Base-by-base conservation (phyloP, 2,329 filamentous ascomycete species). In the Penicillium sp. region DNA sequence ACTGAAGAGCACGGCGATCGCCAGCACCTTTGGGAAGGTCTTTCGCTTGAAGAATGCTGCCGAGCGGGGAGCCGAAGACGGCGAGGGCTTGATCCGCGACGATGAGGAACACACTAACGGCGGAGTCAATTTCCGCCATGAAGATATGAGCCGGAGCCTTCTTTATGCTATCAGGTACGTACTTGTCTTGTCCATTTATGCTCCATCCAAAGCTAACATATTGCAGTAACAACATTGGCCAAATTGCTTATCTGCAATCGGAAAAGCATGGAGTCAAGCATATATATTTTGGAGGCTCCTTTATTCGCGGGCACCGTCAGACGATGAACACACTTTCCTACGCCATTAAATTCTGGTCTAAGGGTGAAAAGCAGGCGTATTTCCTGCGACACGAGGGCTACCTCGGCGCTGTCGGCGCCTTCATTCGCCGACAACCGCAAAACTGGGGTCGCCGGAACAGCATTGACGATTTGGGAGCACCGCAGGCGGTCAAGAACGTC, bases 261-360 rank as follows among this genome's bases (percentile, higher is more conserved):
- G 93, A 97, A 73, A 95, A 96, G 70, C 93, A 99, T 77, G 85
- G 89, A 46, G 81, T 98, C 26, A 89, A 90, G 61, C 87, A 93
- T 70, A 98, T 99, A 59, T 99, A 99, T 79, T 99, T 99, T 75
- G 95, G 95, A 22, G 95, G 95, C 24, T 95, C 90, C 7, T 99
- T 98, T 73, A 98, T 99, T 71, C 88, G 95, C 43, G 95, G 95
- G 41, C 95, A 99, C 74, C 87, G 90, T 16, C 95, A 98, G 77
- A 99, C 95, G 13, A 99, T 99, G 86, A 96, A 98, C 75, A 98
- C 95, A 0, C 81, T 99, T 10, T 93, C 90, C 54, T 99, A 96
- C 71, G 95, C 93, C 70, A 97, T 99, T 77, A 91, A 91, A 66
- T 99, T 98, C 77, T 99, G 95, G 95, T 92, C 90, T 64, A 91